phyloP scores from a whole-genome alignment of 768 basidiomycete genomes.

The Tulasnella sp. region DNA sequence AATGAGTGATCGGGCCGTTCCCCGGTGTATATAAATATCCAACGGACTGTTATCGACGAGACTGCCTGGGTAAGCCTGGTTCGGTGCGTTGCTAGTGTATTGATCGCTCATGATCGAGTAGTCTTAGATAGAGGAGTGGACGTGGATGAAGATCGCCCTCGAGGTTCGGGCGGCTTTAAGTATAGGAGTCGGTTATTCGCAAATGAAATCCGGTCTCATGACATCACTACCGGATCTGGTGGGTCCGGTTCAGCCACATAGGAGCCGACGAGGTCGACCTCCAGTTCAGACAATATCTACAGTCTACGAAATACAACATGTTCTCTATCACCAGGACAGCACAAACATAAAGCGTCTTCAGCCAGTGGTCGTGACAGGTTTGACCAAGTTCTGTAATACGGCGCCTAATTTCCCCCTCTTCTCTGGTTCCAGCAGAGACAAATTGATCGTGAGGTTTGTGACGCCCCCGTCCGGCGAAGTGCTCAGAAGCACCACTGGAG shows the following conservation, averaged over 20 bases:
- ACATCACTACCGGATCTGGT: background rate
- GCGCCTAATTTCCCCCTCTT: conserved; percentile 36
- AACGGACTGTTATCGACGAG: conserved; percentile 16
- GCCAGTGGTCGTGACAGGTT: background rate
- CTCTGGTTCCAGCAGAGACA: conserved; percentile 59
- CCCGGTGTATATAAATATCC: background rate
- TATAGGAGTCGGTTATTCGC: background rate
- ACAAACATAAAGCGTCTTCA: background rate
- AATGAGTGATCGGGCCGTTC: background rate
- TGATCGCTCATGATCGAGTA: conserved; percentile 13
- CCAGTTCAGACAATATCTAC: background rate
- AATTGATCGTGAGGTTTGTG: conserved; percentile 71
- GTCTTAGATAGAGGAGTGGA: conserved; percentile 1
- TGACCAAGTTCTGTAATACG: conserved; percentile 8
- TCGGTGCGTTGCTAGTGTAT: conserved; percentile 5
- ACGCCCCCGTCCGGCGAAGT: conserved; percentile 63
- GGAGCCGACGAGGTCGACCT: background rate
- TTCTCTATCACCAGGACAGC: background rate
- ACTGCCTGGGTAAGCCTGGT: background rate
- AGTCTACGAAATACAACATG: background rate
- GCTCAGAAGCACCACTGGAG: conserved; percentile 68
- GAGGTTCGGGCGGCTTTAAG: background rate
- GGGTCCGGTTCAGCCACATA: background rate
- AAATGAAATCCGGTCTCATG: background rate
- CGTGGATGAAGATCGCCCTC: background rate